Conservation (phyloP, 225 moss, liverwort and hornwort species). For the Climacium dendroides region DNA sequence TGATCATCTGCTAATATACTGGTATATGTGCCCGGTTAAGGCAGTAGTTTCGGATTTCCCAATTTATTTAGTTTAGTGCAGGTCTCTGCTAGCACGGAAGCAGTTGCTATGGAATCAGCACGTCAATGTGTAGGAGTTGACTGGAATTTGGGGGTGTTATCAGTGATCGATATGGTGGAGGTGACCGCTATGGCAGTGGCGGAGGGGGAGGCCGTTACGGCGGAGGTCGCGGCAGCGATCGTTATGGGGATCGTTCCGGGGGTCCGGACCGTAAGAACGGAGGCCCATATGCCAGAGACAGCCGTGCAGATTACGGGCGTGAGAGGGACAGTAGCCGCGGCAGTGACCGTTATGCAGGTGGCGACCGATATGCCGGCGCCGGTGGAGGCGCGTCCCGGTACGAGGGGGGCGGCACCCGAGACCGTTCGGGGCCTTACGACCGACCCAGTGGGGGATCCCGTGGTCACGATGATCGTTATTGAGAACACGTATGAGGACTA, state of each 20-base stretch:
- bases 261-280: constrained; percentile 57
- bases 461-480: constrained; percentile 95
- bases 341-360: constrained; percentile 73
- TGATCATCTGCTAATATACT: not conserved
- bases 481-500: not conserved
- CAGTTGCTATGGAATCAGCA: not conserved
- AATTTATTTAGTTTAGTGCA: not conserved
- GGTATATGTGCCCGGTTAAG: not conserved
- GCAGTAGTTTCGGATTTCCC: not conserved
- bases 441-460: constrained; percentile 81
- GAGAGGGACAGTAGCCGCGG: constrained; percentile 48
- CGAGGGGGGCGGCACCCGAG: constrained; percentile 61
- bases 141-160: not conserved
- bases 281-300: constrained; percentile 43
- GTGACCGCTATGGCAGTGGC: constrained; percentile 74
- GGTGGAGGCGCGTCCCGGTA: constrained; percentile 82
- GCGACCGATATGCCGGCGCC: constrained; percentile 62
- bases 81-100: not conserved
- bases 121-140: not conserved
- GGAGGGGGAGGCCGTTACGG: constrained; percentile 74
- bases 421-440: constrained; percentile 88
- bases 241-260: constrained; percentile 41
- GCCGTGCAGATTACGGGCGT: constrained; percentile 36
- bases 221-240: constrained; percentile 50
- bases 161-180: constrained; percentile 78